phyloP scores from a whole-genome alignment of 345 rosid species.

The Murraya koenigii region DNA sequence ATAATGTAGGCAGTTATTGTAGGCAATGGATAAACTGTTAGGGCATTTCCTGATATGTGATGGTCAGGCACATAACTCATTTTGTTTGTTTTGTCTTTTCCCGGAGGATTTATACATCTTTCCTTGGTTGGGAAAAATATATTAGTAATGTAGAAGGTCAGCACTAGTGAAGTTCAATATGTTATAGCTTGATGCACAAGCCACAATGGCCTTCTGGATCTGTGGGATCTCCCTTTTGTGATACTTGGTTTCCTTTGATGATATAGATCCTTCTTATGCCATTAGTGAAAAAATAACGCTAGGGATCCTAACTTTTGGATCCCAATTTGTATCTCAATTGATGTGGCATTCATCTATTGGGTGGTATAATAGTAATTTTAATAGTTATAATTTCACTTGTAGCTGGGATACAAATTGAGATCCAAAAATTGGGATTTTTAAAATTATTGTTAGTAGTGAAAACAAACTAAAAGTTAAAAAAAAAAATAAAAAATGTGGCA shows the following conservation, averaged over 20 bases:
- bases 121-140: not conserved
- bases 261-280: constrained; percentile 1
- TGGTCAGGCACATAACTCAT: not conserved
- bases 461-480: constrained; percentile 5
- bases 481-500: constrained; percentile 11
- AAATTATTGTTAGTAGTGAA: constrained; percentile 8
- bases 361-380: too few relatives aligned
- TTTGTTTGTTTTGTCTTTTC: not conserved
- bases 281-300: not conserved
- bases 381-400: too few relatives aligned
- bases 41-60: not conserved
- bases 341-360: too few relatives aligned
- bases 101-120: not conserved
- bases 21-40: too few relatives aligned
- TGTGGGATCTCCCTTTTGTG: not conserved
- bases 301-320: too few relatives aligned
- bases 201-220: not conserved
- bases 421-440: too few relatives aligned
- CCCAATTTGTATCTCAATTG: too few relatives aligned
- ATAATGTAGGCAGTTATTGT: too few relatives aligned
- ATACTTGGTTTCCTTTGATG: constrained; percentile 11
- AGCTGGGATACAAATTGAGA: too few relatives aligned
- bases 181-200: not conserved
- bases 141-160: not conserved
- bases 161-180: not conserved